Base-by-base conservation (phyloP, 208 protist species). In the Acanthamoeba culbertsoni region DNA sequence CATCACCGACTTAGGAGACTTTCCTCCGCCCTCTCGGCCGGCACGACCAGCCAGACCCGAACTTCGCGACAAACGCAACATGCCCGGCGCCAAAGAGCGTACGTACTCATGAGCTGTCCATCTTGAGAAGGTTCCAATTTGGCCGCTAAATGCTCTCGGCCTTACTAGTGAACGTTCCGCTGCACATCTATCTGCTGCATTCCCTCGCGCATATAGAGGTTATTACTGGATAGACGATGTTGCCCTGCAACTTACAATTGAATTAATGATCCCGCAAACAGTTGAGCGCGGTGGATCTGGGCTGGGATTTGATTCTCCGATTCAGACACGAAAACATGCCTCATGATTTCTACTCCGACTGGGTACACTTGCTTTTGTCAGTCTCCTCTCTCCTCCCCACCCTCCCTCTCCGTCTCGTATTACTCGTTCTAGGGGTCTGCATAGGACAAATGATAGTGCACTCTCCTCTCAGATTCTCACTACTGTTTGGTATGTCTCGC, bases 261-360 rank as follows among this genome's bases (percentile, higher is more conserved):
- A 35, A 8, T 42, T n/a, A 42, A 55, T 84, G 14, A 8, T 55
- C 37, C 18, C 37, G 14, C 18, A n/a, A 6, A 33, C 45, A 91
- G 86, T 73, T 91, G 62, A 91, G 73, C 57, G 86, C 86, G 31
- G 86, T 91, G 16, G 86, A 91, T 48, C 62, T 91, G 3, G 86
- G 86, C 10, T 91, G 86, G 86, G 86, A 91, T 23, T 42, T 91
- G 35, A 91, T 91, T 40, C 45, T 91, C 12, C 53, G 86, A 1
- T 91, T 91, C 55, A 1, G 62, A 31, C 37, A 48, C 26, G 51
- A 73, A 33, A 73, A 91, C 62, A 42, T 91, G 86, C 86, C 86
- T 4, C 6, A 75, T 5, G 86, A 91, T 8, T 91, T 91, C 40
- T 91, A 91, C 55, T 35, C 86, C 1, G 86, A 91, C 45, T 91